Percentiles rank a stretch among this genome's conserved stretches.
phyloP scores from a whole-genome alignment of 352 stramenopile genomes.

The Phytophthora ramorum region DNA sequence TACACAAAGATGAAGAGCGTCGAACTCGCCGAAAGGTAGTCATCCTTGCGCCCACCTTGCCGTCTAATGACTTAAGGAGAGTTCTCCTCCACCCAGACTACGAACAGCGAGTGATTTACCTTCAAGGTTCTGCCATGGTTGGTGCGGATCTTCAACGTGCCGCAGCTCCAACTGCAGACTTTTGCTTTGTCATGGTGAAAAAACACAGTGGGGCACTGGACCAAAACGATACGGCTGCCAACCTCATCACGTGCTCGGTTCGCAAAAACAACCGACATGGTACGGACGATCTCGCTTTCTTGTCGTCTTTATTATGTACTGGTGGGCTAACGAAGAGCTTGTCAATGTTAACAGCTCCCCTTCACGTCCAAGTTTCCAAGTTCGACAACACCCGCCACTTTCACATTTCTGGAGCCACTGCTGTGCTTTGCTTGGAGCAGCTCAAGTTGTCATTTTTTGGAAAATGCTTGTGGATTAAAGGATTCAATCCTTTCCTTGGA shows the following conservation, averaged over 20 bases:
- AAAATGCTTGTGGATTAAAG: slow-evolving; percentile 77
- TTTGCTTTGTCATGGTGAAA: slow-evolving; percentile 81
- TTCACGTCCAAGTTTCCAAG: slow-evolving; percentile 85
- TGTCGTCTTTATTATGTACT: background rate
- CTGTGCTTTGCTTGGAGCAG: slow-evolving; percentile 81
- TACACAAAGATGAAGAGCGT: slow-evolving; percentile 70
- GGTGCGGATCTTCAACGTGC: slow-evolving; percentile 72
- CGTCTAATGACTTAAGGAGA: slow-evolving; percentile 60
- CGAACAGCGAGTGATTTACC: slow-evolving; percentile 77
- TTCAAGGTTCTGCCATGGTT: slow-evolving; percentile 82
- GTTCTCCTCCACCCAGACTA: slow-evolving; percentile 78
- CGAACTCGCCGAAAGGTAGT: slow-evolving; percentile 69
- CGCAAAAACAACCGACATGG: slow-evolving; percentile 76
- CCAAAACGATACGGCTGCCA: slow-evolving; percentile 74
- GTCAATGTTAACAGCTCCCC: slow-evolving; percentile 37
- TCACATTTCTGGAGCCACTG: slow-evolving; percentile 71
- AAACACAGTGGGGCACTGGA: slow-evolving; percentile 66
- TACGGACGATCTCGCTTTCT: slow-evolving; percentile 18
- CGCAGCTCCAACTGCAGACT: slow-evolving; percentile 52
- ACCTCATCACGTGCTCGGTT: slow-evolving; percentile 81
- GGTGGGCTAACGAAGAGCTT: slow-evolving; percentile 1
- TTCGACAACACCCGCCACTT: slow-evolving; percentile 77
- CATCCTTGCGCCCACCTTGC: slow-evolving; percentile 68
- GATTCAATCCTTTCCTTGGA: slow-evolving; percentile 75
- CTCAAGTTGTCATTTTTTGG: slow-evolving; percentile 76